A percentile compares a stretch with the other conserved stretches of the same genome.
phyloP scores from a whole-genome alignment of 257 asterid species.

The Solanum raphanifolium region DNA sequence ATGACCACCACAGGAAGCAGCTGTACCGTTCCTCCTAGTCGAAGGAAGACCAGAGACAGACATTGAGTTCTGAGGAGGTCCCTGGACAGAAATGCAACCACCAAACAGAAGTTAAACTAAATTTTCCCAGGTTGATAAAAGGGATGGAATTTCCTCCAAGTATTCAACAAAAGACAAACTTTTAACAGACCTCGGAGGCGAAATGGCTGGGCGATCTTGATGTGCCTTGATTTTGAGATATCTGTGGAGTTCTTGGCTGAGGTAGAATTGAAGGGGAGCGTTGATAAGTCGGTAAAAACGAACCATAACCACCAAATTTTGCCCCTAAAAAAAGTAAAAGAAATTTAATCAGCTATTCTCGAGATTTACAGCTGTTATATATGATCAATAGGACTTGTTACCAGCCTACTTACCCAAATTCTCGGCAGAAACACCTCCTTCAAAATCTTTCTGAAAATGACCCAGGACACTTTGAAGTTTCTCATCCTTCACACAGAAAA shows the following conservation, averaged over 20 bases:
- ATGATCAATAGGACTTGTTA: constrained; percentile 1
- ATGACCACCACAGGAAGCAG: constrained; percentile 18
- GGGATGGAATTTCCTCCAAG: constrained; percentile 1
- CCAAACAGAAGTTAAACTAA: constrained; percentile 15
- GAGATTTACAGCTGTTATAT: not conserved
- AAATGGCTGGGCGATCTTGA: constrained; percentile 33
- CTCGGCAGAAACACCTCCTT: constrained; percentile 77
- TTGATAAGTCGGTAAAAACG: constrained; percentile 66
- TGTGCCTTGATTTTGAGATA: constrained; percentile 37
- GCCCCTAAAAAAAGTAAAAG: constrained; percentile 51
- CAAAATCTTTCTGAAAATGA: constrained; percentile 86
- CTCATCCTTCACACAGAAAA: constrained; percentile 8
- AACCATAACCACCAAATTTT: constrained; percentile 87
- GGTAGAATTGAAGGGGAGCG: constrained; percentile 63
- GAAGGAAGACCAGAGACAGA: constrained; percentile 20
- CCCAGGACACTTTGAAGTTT: constrained; percentile 67
- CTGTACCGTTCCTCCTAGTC: constrained; percentile 25
- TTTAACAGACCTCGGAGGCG: constrained; percentile 39
- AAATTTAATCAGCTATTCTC: constrained; percentile 9
- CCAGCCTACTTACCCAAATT: constrained; percentile 62
- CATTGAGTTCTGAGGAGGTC: constrained; percentile 25
- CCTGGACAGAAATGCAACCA: constrained; percentile 41
- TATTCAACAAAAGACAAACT: constrained; percentile 9
- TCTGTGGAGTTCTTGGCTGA: constrained; percentile 52
- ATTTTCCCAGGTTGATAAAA: not conserved